Conservation (phyloP, 2,329 filamentous ascomycete genomes). For the Purpureocillium takamizusanense region DNA sequence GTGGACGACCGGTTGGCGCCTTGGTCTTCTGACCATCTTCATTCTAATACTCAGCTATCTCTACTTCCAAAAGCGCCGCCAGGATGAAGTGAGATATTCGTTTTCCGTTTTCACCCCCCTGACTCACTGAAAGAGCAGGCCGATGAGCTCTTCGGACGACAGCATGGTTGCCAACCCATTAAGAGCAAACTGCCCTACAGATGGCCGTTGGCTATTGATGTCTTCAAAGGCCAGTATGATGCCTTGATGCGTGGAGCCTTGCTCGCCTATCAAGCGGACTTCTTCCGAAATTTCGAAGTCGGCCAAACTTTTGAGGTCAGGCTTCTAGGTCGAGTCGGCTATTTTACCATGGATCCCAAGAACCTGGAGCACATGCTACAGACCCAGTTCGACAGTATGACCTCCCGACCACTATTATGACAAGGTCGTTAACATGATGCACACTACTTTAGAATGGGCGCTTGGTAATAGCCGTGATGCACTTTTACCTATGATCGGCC, state of each 20-base stretch:
- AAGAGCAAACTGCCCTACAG: not conserved
- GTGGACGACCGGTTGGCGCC: not conserved
- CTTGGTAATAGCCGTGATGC: not conserved
- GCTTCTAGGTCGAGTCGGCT: not conserved
- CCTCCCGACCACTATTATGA: not conserved
- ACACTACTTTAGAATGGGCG: not conserved
- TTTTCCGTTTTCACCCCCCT: not conserved
- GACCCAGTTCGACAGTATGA: not conserved
- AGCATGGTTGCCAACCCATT: not conserved
- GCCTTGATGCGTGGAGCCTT: not conserved
- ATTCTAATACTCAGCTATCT: not conserved
- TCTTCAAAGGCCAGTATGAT: not conserved
- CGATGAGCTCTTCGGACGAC: not conserved
- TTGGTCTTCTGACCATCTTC: not conserved
- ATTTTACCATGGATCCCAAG: not conserved
- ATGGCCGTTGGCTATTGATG: conserved; percentile 1
- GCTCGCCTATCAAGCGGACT: conserved; percentile 1
- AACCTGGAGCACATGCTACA: not conserved
- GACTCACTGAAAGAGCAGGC: not conserved
- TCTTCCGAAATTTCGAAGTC: not conserved
- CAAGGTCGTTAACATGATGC: not conserved
- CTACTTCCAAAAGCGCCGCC: not conserved
- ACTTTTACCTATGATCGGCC: not conserved
- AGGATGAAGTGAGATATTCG: not conserved
- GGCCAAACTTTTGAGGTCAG: not conserved